Evolutionary conservation across 2,329 filamentous ascomycete genomes (phyloP), one percentile per base, ranked within the genome.

Genomic region (Epichloe aotearoae): DNA sequence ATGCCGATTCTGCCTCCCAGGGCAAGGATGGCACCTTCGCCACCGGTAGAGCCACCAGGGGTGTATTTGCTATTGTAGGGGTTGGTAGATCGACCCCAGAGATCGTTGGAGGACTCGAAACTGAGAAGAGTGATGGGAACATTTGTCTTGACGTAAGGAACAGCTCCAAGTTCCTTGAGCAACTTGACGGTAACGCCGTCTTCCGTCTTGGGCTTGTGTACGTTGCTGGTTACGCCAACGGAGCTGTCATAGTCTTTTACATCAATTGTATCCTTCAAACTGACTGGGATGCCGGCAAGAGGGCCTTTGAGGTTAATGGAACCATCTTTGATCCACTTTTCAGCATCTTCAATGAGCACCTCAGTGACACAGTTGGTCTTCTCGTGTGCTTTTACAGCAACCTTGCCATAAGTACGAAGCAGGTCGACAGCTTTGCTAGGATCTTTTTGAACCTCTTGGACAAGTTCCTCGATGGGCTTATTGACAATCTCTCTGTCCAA

Each of bases 141-240:
- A 55, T 93, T 93, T 1, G 90, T 96, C 73, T 96, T 97, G 56
- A 90, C 88, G 63, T 95, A 95, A 0, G 90, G 90, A 2, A 96
- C 76, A 0, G 90, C 89, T 20, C 90, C 86, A 2, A 88, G 88
- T 62, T 93, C 86, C 62, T 95, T 95, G 48, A 96, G 73, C 41
- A 97, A 67, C 51, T 76, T 78, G 20, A 87, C 83, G 60, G 88
- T 79, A 2, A 80, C 72, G 0, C 89, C 88, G 68, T 96, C 89
- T 30, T 77, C 66, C 0, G 64, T 51, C 38, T 74, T 71, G 14
- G 83, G 83, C 59, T 90, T 86, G 47, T 80, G 80, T 0, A 82
- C 79, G 56, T 88, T 80, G 49, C 73, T 70, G 37, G 86, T 88
- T 66, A 89, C 95, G 2, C 88, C 90, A 2, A 95, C 84, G 4